Evolutionary conservation across 129 eudicot species (phyloP).

Genomic region (Solidago caesia): DNA sequence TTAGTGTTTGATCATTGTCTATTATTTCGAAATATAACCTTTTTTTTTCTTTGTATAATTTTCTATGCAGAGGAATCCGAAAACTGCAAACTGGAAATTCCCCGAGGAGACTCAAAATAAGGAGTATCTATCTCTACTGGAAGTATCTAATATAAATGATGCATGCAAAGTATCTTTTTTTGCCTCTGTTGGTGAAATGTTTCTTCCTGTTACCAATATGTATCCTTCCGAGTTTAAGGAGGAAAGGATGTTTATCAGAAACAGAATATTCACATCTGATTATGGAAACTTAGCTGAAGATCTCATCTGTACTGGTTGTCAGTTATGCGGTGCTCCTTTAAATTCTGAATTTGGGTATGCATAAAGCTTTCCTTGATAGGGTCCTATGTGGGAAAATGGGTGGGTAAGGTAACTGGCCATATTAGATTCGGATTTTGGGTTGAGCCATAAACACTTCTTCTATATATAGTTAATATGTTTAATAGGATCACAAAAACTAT

Average conservation of each 20-base stretch:
- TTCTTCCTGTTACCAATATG: slow-evolving; percentile 58
- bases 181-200: slow-evolving; percentile 79
- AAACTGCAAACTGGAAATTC: slow-evolving; percentile 63
- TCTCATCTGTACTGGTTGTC: slow-evolving; percentile 79
- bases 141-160: slow-evolving; percentile 44
- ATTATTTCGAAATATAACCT: not conserved
- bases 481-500: not conserved
- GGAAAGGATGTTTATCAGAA: slow-evolving; percentile 70
- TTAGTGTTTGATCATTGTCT: not conserved
- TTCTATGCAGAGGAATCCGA: slow-evolving; percentile 39
- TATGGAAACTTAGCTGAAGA: slow-evolving; percentile 53
- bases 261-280: slow-evolving; percentile 40
- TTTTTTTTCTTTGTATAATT: slow-evolving; percentile 9
- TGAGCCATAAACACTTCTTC: no score
- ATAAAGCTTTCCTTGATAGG: slow-evolving; percentile 11
- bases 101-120: slow-evolving; percentile 45
- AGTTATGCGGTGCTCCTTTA: slow-evolving; percentile 66
- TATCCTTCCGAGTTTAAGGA: slow-evolving; percentile 42
- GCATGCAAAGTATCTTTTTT: slow-evolving; percentile 52
- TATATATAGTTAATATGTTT: not conserved
- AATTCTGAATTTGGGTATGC: slow-evolving; percentile 60
- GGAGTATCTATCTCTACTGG: slow-evolving; percentile 52
- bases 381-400: not conserved
- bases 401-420: not conserved
- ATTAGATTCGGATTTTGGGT: no score